These are phyloP conservation scores for Strobilomyces dryophilus DNA, from an alignment of 768 basidiomycete species.

Conservation along the genomic window DNA sequence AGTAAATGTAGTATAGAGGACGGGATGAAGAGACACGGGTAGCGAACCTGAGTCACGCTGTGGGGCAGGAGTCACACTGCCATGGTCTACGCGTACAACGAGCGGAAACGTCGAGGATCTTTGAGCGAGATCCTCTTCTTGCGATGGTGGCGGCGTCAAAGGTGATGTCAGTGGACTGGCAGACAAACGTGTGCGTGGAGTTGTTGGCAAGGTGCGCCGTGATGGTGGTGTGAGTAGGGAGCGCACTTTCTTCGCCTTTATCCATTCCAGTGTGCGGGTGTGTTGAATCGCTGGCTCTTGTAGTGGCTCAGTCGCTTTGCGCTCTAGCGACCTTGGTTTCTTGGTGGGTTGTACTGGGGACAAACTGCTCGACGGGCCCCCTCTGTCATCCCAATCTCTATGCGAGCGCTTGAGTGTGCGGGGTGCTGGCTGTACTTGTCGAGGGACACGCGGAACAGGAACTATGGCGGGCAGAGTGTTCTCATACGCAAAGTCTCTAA, in stretches of 20 bases:
- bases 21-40: conserved; percentile 23
- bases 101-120: conserved; percentile 41
- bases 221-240: conserved; percentile 10
- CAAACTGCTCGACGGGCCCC: conserved; percentile 9
- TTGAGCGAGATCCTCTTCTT: conserved; percentile 43
- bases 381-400: conserved; percentile 31
- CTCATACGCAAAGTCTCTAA: conserved; percentile 66
- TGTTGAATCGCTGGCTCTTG: conserved; percentile 18
- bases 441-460: conserved; percentile 43
- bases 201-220: conserved; percentile 5
- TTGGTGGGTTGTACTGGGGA: conserved; percentile 14
- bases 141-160: conserved; percentile 34
- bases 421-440: conserved; percentile 46
- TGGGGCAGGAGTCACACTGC: conserved; percentile 33
- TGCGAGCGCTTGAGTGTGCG: conserved; percentile 36
- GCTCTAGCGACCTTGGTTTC: conserved; percentile 27
- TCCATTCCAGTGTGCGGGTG: conserved; percentile 19
- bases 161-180: conserved; percentile 27
- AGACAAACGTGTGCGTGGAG: conserved; percentile 6
- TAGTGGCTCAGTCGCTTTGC: conserved; percentile 34
- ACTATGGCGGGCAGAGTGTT: conserved; percentile 58
- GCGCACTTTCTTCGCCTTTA: conserved; percentile 11
- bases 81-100: conserved; percentile 29
- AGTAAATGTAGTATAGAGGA: conserved; percentile 37
- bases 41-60: conserved; percentile 35